These are phyloP conservation scores for Kodamaea kaohsiungensis DNA, from an alignment of 805 yeast genomes.

Conservation along the genomic window DNA sequence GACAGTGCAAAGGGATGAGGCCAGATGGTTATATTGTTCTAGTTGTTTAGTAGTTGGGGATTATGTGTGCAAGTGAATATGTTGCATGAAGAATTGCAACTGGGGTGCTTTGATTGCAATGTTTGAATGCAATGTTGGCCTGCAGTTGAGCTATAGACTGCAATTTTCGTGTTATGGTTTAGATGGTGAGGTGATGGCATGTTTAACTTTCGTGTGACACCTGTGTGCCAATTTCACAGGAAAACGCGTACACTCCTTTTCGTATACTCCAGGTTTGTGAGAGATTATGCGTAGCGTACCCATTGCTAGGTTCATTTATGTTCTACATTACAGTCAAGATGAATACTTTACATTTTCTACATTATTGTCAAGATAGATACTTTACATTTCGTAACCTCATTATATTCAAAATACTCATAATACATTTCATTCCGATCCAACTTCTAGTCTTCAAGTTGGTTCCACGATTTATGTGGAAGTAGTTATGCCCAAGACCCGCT, in stretches of 20 bases:
- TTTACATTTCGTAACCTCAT: constrained; percentile 1
- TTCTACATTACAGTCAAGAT: not conserved
- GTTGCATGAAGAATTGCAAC: not conserved
- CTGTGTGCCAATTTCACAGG: not conserved
- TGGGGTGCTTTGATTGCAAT: not conserved
- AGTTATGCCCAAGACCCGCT: constrained; percentile 31
- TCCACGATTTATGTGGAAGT: not conserved
- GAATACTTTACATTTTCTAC: no score
- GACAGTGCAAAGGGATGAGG: not conserved
- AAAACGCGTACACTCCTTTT: not conserved
- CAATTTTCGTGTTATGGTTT: not conserved
- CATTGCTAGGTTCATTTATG: no score
- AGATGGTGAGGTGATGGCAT: not conserved
- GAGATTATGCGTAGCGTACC: no score
- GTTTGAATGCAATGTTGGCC: not conserved
- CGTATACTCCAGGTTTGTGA: no score
- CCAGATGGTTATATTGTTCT: not conserved
- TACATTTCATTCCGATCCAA: not conserved
- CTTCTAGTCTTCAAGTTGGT: not conserved
- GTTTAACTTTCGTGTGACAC: not conserved
- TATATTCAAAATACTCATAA: not conserved
- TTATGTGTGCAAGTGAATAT: not conserved
- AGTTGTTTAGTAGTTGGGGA: not conserved
- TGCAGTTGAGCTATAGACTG: not conserved
- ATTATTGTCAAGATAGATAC: no score